Evolutionary conservation across 306 rosid genomes (phyloP).

Genomic region (Myrica gale): DNA sequence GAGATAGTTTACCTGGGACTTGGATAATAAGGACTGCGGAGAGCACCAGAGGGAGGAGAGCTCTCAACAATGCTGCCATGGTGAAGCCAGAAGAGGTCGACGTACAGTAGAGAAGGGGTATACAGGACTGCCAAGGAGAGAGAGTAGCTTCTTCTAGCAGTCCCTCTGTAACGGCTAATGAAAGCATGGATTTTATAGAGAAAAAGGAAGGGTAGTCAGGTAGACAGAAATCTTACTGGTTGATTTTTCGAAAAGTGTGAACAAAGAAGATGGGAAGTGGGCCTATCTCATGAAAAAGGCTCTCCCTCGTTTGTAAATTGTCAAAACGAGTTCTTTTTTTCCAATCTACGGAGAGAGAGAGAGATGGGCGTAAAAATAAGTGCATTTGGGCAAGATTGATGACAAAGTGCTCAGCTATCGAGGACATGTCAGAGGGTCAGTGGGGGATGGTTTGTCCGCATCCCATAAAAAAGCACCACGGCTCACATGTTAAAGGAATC

Average conservation of each 20-base stretch:
- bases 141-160: not conserved
- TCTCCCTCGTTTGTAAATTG: not conserved
- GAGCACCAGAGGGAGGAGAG: constrained; percentile 38
- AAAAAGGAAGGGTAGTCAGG: not conserved
- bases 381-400: too few relatives aligned
- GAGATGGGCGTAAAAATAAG: not conserved
- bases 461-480: constrained; percentile 3
- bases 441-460: constrained; percentile 29
- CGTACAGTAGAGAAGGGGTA: not conserved
- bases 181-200: constrained; percentile 19
- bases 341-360: not conserved
- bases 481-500: constrained; percentile 47
- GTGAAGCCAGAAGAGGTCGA: constrained; percentile 1
- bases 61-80: constrained; percentile 37
- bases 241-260: not conserved
- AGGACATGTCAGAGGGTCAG: constrained; percentile 36
- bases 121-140: not conserved
- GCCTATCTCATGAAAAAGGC: not conserved
- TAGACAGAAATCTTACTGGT: not conserved
- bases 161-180: not conserved
- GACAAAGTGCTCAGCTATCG: constrained; percentile 27
- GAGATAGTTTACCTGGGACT: constrained; percentile 34
- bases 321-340: not conserved
- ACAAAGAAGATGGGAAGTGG: constrained; percentile 17
- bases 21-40: constrained; percentile 28